Percentiles rank a stretch among this genome's conserved stretches.
These are phyloP conservation scores for Avena sativa DNA, from an alignment of 176 grass and related monocot genomes.

Conservation along the genomic window DNA sequence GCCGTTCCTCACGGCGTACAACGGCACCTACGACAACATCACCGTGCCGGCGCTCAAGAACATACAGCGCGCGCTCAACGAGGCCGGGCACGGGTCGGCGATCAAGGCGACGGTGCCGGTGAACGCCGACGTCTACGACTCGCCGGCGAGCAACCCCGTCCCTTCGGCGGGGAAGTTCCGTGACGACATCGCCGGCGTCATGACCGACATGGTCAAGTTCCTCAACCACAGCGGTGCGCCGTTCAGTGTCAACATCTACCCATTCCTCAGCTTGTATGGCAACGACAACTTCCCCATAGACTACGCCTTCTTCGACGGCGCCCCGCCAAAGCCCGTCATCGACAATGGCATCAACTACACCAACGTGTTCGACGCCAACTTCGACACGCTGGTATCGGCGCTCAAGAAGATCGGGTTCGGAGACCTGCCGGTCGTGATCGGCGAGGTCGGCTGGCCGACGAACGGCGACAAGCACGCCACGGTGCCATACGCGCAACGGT, in stretches of 20 bases:
- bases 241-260: slow-evolving; percentile 78
- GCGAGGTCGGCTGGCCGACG: slow-evolving; percentile 85
- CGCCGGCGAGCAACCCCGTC: slow-evolving; percentile 54
- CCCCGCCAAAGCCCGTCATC: slow-evolving; percentile 36
- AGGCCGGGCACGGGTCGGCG: slow-evolving; percentile 43
- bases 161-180: slow-evolving; percentile 73
- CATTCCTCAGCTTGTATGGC: slow-evolving; percentile 74
- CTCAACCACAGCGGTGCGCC: slow-evolving; percentile 58
- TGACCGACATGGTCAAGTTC: slow-evolving; percentile 58
- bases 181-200: slow-evolving; percentile 46
- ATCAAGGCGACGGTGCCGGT: slow-evolving; percentile 75
- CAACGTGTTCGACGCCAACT: slow-evolving; percentile 70
- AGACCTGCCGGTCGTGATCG: slow-evolving; percentile 57
- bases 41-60: slow-evolving; percentile 78
- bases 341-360: slow-evolving; percentile 59
- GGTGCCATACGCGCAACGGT: neutral
- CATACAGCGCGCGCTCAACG: slow-evolving; percentile 73
- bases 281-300: slow-evolving; percentile 65
- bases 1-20: slow-evolving; percentile 75
- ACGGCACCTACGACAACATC: slow-evolving; percentile 49
- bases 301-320: slow-evolving; percentile 81
- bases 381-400: slow-evolving; percentile 58
- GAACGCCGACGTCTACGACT: slow-evolving; percentile 88
- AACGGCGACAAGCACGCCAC: slow-evolving; percentile 71
- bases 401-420: slow-evolving; percentile 51